Base-by-base conservation (phyloP, 208 protist genomes). In the Leishmania gerbilli region DNA sequence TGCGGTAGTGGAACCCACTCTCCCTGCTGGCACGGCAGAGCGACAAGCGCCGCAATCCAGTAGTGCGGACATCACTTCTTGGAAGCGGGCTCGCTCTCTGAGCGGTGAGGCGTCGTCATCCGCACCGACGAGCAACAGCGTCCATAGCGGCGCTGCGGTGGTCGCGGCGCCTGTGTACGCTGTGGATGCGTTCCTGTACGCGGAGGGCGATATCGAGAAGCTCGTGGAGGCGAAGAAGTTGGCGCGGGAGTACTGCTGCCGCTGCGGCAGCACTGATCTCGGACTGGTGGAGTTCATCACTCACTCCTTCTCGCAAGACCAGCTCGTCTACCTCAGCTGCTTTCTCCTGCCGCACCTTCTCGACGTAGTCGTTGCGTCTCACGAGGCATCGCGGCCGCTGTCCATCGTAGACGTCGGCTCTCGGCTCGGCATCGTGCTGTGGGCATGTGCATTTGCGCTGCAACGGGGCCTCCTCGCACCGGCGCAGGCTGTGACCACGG, bases 291-390 rank as follows among this genome's bases (percentile, higher is more conserved):
- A 95, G 31, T 97, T 94, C 65, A 95, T 97, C 72, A 95, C 94
- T 31, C 94, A 97, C 85, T 95, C 91, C 83, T 94, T 97, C 78
- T 93, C 92, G 8, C 84, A 90, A 67, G 91, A 97, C 42, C 91
- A 97, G 78, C 86, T 97, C 21, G 40, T 96, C 15, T 97, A 89
- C 84, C 71, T 97, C 21, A 90, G 84, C 62, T 93, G 90, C 81
- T 95, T 86, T 83, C 83, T 96, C 19, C 93, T 65, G 82, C 90
- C 71, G 42, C 87, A 83, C 68, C 72, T 80, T 45, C 65, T 84
- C 42, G 74, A 76, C 4, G 56, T 45, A 31, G 55, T 34, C 37
- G 49, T 40, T 49, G 45, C 56, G 19, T 67, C 45, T 24, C 31
- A 40, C 34, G 71, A 79, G 74, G 34, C 76, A 19, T 55, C 45